A percentile compares a stretch with the other conserved stretches of the same genome.
These are phyloP conservation scores for Globisporangium cederbergense DNA, from an alignment of 352 stramenopile genomes.

Conservation along the genomic window DNA sequence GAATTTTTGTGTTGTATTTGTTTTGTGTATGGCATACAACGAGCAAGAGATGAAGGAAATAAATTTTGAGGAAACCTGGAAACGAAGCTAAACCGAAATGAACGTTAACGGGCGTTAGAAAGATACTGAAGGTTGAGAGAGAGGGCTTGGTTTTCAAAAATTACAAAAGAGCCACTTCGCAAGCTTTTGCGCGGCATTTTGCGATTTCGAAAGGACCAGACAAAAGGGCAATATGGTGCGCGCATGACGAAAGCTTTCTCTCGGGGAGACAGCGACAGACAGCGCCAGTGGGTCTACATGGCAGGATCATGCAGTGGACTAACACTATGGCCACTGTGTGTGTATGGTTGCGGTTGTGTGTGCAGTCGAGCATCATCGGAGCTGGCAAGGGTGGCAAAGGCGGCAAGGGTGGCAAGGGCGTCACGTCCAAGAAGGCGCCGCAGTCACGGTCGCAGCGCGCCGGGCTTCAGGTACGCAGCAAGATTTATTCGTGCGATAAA, in stretches of 20 bases:
- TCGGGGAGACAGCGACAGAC: neutral
- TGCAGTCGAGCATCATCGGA: constrained; percentile 82
- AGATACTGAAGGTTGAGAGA: too few species aligned
- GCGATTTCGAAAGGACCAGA: neutral
- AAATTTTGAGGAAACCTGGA: too few species aligned
- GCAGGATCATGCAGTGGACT: neutral
- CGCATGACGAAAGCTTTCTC: neutral
- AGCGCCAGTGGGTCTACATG: neutral
- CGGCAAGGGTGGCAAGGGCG: constrained; percentile 99
- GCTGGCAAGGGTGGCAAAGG: constrained; percentile 96
- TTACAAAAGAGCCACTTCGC: neutral
- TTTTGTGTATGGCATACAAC: too few species aligned
- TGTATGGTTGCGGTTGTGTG: neutral
- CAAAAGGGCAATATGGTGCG: neutral
- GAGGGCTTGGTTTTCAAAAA: too few species aligned
- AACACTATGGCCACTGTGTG: neutral
- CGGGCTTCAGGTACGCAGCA: constrained; percentile 89
- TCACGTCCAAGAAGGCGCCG: constrained; percentile 98
- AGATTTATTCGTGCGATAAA: neutral
- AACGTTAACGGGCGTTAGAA: too few species aligned
- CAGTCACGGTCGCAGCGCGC: constrained; percentile 98
- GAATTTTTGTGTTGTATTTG: too few species aligned
- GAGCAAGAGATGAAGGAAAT: too few species aligned
- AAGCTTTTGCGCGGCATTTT: neutral
- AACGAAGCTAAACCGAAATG: too few species aligned